Evolutionary conservation across 129 eudicot genomes (phyloP), one percentile per base, ranked within the genome.

Genomic region (Saposhnikovia divaricata): DNA sequence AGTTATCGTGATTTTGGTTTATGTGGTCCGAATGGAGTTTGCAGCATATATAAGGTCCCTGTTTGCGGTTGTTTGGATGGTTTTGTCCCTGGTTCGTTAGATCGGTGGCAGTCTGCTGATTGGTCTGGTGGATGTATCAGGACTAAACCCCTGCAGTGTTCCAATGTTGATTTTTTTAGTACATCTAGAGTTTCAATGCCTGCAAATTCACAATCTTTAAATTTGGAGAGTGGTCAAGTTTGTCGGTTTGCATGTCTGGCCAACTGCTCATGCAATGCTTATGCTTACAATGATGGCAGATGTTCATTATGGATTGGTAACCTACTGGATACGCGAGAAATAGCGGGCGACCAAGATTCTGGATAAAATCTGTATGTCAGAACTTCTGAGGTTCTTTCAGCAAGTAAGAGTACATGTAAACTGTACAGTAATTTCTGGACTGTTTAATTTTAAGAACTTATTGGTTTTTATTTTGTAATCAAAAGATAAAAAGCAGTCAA

Each of bases 71-170:
- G 59, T 44, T 44, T 74, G 3, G 3, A 1, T 0, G 78, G 78
- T n/a, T 74, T 74, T 45, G 8, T 4, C 4, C 38, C 39, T 15
- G 39, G 0, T 18, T 19, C 14, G 15, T 6, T 11, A 21, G 5
- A 27, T 0, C 19, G 46, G 27, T 74, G 78, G 78, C 9, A 23
- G 15, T n/a, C 40, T 2, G 38, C 42, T 21, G 14, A 74, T 13
- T 74, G 28, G 50, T 46, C 78, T 10, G 78, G 42, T 74, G 78
- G 78, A 16, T 45, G 61, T 46, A 43, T 6, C 7, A 74, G 78
- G 59, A 74, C 0, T 43, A 45, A 27, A 5, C 39, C 78, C 61
- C 38, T 74, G 51, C 7, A 39, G 13, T 73, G 28, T 38, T 21
- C 51, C 25, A 43, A 73, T 39, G 13, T 7, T 72, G 44, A 43